Base-by-base conservation (phyloP, 169 alveolate genomes). In the Plasmodium gallinaceum region DNA sequence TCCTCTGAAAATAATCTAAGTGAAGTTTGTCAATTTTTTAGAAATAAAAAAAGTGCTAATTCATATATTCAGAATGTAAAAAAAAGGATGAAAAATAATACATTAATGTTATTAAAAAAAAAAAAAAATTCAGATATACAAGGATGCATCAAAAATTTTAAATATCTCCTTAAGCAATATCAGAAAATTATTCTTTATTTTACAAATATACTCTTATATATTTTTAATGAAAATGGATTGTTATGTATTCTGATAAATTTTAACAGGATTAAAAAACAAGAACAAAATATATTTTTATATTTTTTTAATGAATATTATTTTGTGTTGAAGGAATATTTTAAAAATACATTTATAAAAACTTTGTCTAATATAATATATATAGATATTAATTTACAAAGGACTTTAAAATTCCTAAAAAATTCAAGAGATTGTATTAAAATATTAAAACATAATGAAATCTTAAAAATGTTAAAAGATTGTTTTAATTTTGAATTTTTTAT, bases 161-260 rank as follows among this genome's bases (percentile, higher is more conserved):
- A 42, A 42, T 42, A 45, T 16, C n/a, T 42, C 7, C 61, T 42
- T 69, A 16, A 69, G 12, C 52, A 45, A 6, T 43, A 60, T 69
- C 62, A 32, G 39, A 65, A 65, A 5, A 65, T 65, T 22, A 37
- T 46, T 65, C 20, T 37, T 65, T 52, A 18, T 65, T 65, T 37
- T n/a, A 65, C 37, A 65, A 24, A 65, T 37, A 65, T 16, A 65
- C 5, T 65, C 43, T 46, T 65, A 22, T 18, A 37, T 37, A 42
- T 12, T 2, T 37, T 20, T 8, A n/a, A 65, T 9, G 74, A 65
- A 37, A 65, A 65, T 24, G 43, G 20, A 65, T 7, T 42, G 43
- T 12, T 32, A 32, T 32, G 39, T 4, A 2, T 16, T 22, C 5
- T 18, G 20, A 14, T 18, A 57, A 16, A 57, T 57, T 57, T 14